These are phyloP conservation scores for Zygnema cylindricum DNA, from an alignment of 139 green algal species.

Conservation along the genomic window DNA sequence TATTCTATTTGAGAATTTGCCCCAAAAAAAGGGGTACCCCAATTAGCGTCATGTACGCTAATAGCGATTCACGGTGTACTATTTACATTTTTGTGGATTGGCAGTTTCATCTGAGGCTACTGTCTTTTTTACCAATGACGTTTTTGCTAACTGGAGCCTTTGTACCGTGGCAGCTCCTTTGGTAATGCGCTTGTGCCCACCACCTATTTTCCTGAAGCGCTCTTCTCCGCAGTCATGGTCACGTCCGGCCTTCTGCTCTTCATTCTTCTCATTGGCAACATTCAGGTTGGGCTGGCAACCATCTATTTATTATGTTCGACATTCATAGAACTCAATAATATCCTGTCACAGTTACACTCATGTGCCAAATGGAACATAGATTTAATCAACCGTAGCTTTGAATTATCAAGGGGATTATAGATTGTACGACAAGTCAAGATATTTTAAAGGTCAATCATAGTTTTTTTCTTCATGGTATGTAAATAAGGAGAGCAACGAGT, in stretches of 20 bases:
- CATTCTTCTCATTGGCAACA: conserved; percentile 50
- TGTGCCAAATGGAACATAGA: neutral
- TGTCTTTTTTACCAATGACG: too few species aligned
- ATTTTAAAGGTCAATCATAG: too few species aligned
- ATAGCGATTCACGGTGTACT: too few species aligned
- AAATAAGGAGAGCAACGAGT: too few species aligned
- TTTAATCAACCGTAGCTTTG: neutral
- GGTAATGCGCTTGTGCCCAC: conserved; percentile 34
- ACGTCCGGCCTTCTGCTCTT: conserved; percentile 44
- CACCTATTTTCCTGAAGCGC: conserved; percentile 26
- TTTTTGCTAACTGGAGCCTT: neutral
- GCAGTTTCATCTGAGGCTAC: too few species aligned
- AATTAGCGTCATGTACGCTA: too few species aligned
- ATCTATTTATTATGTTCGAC: neutral
- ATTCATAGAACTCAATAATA: neutral
- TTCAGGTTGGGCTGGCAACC: conserved; percentile 34
- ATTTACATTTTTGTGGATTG: too few species aligned
- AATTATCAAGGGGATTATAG: too few species aligned
- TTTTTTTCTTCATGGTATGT: too few species aligned
- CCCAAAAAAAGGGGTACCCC: too few species aligned
- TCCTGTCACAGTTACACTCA: neutral
- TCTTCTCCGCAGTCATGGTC: conserved; percentile 49
- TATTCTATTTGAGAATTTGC: too few species aligned
- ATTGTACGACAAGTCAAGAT: too few species aligned
- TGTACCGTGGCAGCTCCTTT: conserved; percentile 33